A percentile compares a stretch with the other conserved stretches of the same genome.
Evolutionary conservation across 352 stramenopile genomes (phyloP).

Genomic region (Pseudoperonospora humuli): DNA sequence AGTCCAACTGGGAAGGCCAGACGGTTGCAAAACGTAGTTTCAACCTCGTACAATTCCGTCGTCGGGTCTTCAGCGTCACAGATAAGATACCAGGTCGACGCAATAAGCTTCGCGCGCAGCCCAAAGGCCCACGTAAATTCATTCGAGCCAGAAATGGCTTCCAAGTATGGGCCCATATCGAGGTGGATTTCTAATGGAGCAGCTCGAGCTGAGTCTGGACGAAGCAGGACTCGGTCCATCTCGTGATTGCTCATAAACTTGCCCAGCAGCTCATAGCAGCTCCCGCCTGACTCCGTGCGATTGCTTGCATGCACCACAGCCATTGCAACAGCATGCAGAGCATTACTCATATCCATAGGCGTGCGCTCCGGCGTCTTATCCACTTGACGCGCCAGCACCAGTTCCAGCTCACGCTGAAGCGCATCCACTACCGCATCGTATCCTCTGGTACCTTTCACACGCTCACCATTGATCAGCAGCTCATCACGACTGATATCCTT

Average conservation of each 20-base stretch:
- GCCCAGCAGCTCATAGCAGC: constrained; percentile 59
- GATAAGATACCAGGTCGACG: constrained; percentile 63
- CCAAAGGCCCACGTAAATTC: constrained; percentile 46
- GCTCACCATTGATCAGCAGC: constrained; percentile 51
- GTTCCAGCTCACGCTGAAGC: constrained; percentile 37
- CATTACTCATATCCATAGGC: constrained; percentile 26
- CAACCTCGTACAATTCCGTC: constrained; percentile 39
- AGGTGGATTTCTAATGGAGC: constrained; percentile 45
- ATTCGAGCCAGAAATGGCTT: constrained; percentile 9
- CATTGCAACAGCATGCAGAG: constrained; percentile 24
- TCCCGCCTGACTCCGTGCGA: constrained; percentile 66
- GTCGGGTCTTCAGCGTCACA: constrained; percentile 64
- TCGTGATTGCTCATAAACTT: constrained; percentile 47
- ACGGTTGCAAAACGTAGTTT: constrained; percentile 54
- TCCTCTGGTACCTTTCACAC: constrained; percentile 34
- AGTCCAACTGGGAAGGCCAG: constrained; percentile 51
- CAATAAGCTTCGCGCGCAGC: constrained; percentile 38
- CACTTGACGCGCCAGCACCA: constrained; percentile 21
- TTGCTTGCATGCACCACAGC: constrained; percentile 53
- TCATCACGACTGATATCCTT: constrained; percentile 80
- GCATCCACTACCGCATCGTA: constrained; percentile 54
- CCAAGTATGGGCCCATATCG: constrained; percentile 50
- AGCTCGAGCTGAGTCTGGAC: constrained; percentile 52
- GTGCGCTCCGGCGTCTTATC: constrained; percentile 24
- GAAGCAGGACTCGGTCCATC: constrained; percentile 52